phyloP scores from a whole-genome alignment of 2,329 filamentous ascomycete species.

The Cladosporium austrohemisphaericum region DNA sequence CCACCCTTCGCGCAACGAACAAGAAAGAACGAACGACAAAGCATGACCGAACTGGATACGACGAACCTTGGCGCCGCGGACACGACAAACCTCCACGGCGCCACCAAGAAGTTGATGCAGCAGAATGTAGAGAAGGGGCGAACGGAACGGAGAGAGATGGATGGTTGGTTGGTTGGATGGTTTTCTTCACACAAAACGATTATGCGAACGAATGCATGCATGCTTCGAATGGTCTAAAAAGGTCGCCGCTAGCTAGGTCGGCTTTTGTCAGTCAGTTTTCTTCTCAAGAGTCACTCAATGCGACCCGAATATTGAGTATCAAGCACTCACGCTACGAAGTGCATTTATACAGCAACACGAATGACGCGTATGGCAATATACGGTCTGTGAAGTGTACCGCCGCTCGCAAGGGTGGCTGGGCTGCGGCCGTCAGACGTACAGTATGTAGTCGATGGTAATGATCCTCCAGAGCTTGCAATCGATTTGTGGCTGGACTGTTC shows the following conservation, averaged over 20 bases:
- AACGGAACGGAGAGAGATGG: constrained; percentile 10
- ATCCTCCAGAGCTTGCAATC: no score
- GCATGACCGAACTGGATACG: constrained; percentile 28
- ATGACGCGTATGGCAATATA: no score
- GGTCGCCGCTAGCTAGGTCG: not conserved
- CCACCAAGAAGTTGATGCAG: constrained; percentile 12
- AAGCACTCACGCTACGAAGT: no score
- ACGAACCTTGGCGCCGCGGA: constrained; percentile 5
- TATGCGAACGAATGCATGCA: no score
- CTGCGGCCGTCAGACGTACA: no score
- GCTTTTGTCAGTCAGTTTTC: constrained; percentile 8
- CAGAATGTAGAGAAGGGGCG: constrained; percentile 3
- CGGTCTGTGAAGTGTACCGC: no score
- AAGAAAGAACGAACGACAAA: constrained; percentile 16
- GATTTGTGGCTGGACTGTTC: no score
- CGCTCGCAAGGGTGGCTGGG: no score
- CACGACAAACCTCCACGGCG: constrained; percentile 3
- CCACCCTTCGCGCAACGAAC: constrained; percentile 13
- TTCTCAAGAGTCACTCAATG: not conserved
- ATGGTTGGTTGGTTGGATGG: constrained; percentile 10
- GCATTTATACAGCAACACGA: no score
- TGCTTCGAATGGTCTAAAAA: no score
- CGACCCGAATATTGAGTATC: no score
- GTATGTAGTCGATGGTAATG: no score
- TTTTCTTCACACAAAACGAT: not conserved